Evolutionary conservation across 768 basidiomycete genomes (phyloP), one percentile per base, ranked within the genome.

Genomic region (Strobilomyces dryophilus): DNA sequence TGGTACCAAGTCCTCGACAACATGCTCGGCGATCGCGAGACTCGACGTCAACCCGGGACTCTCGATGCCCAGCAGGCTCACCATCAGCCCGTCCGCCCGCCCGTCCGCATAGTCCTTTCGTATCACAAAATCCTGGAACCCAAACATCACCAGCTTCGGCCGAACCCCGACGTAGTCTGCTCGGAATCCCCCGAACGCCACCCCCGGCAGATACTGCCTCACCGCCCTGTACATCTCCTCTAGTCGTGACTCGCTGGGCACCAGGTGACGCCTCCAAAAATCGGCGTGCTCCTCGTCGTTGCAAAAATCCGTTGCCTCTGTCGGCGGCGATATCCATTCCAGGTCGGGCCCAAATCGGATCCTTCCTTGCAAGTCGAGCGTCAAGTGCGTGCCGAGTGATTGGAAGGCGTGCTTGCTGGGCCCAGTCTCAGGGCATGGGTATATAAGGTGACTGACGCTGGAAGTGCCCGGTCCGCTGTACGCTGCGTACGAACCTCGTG

Each of bases 291-390:
- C 75, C 51, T 77, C 68, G 35, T 75, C 55, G 32, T 21, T 42
- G 24, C 70, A 65, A 24, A 67, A 66, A 18, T 67, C 62, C 6
- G 47, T 49, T 45, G 62, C 58, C 20, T 58, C 44, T 6, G 67
- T 52, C 24, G 79, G 78, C 3, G 85, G 82, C 3, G 78, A 74
- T 60, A 97, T 76, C 88, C 90, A 92, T 66, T 97, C 87, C 15
- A 97, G 77, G 64, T 98, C 92, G 5, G 95, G 95, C 0, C 95
- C 95, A 68, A 98, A 98, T 29, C 83, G 81, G 48, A 98, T 79
- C 55, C 88, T 87, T 0, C 90, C 89, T 45, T 86, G 79, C 55
- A 98, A 65, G 67, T 94, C 92, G 40, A 98, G 72, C 26, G 92
- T 93, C 24, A 98, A 75, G 71, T 98, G 97, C 11, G 93, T 95